These are phyloP conservation scores for Brassica hybrid DNA, from an alignment of 441 rosid genomes.

Conservation along the genomic window DNA sequence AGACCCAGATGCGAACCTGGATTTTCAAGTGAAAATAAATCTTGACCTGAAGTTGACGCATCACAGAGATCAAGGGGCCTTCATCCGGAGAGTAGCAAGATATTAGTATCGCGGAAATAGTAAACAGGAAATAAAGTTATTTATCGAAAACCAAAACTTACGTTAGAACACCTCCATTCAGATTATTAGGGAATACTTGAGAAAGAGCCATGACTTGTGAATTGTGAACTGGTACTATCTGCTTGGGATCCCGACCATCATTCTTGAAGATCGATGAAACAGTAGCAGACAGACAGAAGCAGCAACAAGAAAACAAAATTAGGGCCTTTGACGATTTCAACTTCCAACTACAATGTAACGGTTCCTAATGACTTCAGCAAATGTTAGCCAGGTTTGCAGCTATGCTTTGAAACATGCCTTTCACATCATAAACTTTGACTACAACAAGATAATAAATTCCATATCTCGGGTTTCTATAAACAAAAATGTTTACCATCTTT, in stretches of 20 bases:
- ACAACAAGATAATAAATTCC: slow-evolving; percentile 12
- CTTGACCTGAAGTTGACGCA: slow-evolving; percentile 68
- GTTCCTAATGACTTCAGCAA: slow-evolving; percentile 8
- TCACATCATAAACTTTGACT: slow-evolving; percentile 19
- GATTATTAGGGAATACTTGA: slow-evolving; percentile 88
- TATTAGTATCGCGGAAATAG: slow-evolving; percentile 38
- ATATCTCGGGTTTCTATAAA: slow-evolving; percentile 6
- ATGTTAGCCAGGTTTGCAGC: slow-evolving; percentile 28
- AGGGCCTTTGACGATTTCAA: slow-evolving; percentile 39
- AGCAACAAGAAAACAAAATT: slow-evolving; percentile 33
- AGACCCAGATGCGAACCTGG: too few species aligned
- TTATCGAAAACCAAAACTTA: slow-evolving; percentile 53
- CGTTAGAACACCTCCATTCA: slow-evolving; percentile 77
- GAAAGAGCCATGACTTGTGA: slow-evolving; percentile 90
- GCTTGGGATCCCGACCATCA: slow-evolving; percentile 79
- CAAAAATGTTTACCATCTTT: slow-evolving; percentile 21
- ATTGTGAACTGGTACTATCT: slow-evolving; percentile 70
- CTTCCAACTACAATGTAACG: slow-evolving; percentile 23
- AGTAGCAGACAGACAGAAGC: slow-evolving; percentile 42
- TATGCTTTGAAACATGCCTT: slow-evolving; percentile 28
- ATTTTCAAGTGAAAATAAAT: slow-evolving; percentile 64
- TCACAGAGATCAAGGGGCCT: slow-evolving; percentile 99
- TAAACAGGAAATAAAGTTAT: slow-evolving; percentile 21
- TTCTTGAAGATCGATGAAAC: slow-evolving; percentile 56
- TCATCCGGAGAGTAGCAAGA: slow-evolving; percentile 49